A percentile compares a stretch with the other conserved stretches of the same genome.
These are phyloP conservation scores for Arthrobotrys musiformis DNA, from an alignment of 2,329 filamentous ascomycete genomes.

Conservation along the genomic window DNA sequence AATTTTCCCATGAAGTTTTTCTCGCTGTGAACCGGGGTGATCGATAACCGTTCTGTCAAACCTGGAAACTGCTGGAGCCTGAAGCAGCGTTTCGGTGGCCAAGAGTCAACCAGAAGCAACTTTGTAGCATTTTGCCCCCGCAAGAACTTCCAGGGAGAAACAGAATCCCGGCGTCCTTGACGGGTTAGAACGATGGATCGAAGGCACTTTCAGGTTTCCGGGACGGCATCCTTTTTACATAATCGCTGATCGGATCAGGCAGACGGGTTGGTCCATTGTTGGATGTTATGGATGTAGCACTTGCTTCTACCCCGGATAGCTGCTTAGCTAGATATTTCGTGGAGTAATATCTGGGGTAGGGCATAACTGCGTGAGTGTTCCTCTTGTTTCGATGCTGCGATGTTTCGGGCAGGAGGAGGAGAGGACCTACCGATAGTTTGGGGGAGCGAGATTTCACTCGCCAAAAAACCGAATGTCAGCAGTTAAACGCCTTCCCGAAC, in stretches of 20 bases:
- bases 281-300: background rate
- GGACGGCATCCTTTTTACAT: background rate
- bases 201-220: background rate
- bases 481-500: conserved; percentile 39
- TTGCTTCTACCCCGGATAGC: background rate
- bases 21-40: conserved; percentile 35
- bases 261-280: background rate
- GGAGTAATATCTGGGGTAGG: background rate
- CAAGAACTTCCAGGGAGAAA: background rate
- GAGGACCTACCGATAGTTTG: too few species aligned
- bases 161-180: background rate
- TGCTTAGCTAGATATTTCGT: background rate
- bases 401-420: background rate
- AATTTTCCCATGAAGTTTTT: conserved; percentile 10
- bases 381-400: background rate
- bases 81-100: background rate
- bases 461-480: background rate
- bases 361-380: background rate
- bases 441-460: background rate
- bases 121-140: background rate
- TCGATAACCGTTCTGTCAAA: conserved; percentile 14
- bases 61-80: conserved; percentile 5
- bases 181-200: background rate
- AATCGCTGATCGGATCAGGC: conserved; percentile 1
- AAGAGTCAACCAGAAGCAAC: background rate